Percentiles rank a stretch among this genome's conserved stretches.
phyloP scores from a whole-genome alignment of 768 basidiomycete genomes.

The Porphyrellus cyaneotinctus region DNA sequence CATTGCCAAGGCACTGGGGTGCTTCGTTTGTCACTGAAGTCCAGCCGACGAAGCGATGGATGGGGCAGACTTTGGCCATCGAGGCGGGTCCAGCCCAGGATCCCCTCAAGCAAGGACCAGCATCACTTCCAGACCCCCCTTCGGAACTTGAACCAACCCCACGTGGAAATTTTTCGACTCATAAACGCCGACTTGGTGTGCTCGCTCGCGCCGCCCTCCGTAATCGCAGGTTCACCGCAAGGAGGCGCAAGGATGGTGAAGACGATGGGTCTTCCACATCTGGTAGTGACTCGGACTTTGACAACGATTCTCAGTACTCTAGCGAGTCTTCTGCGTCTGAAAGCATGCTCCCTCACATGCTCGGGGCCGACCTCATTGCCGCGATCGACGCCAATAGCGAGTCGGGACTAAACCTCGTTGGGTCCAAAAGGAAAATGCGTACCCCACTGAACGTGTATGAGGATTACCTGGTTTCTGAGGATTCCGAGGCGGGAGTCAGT shows the following conservation, averaged over 20 bases:
- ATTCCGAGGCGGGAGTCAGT: slow-evolving; percentile 20
- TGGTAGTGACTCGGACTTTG: slow-evolving; percentile 15
- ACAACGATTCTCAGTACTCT: slow-evolving; percentile 21
- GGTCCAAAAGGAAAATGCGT: background rate
- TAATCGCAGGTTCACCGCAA: slow-evolving; percentile 8
- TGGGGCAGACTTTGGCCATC: background rate
- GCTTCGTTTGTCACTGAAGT: slow-evolving; percentile 1
- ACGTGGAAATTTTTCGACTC: background rate
- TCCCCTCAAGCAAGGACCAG: background rate
- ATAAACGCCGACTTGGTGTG: slow-evolving; percentile 12
- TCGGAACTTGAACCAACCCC: background rate
- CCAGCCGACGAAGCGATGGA: background rate
- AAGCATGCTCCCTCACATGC: slow-evolving; percentile 22
- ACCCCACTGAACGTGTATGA: slow-evolving; percentile 3
- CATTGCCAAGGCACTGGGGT: background rate
- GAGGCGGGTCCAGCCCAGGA: background rate
- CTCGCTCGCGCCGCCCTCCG: slow-evolving; percentile 23
- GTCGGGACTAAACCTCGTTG: slow-evolving; percentile 15
- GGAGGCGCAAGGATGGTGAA: background rate
- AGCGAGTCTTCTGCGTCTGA: slow-evolving; percentile 19
- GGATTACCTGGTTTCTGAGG: slow-evolving; percentile 11
- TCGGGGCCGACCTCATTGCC: slow-evolving; percentile 26
- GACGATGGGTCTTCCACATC: slow-evolving; percentile 9
- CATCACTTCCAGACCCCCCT: background rate
- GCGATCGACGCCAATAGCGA: slow-evolving; percentile 28